Conservation (phyloP, 108 stramenopile genomes). For the Schizochytrium sp. region DNA sequence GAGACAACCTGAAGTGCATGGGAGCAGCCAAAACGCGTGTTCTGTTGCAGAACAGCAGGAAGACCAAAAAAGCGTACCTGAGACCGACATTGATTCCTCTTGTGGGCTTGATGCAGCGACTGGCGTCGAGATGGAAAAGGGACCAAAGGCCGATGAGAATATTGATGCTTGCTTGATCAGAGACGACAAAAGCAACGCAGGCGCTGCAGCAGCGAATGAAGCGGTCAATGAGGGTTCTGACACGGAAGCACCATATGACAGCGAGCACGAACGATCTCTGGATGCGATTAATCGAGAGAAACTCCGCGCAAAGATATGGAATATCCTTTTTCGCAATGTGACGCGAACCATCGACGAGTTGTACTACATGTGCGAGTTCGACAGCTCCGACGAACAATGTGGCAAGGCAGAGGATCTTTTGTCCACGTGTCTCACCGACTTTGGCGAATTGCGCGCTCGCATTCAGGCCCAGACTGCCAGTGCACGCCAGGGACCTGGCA, state of each 20-base stretch:
- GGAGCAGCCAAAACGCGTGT: too few species aligned
- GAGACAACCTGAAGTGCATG: too few species aligned
- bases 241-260: neutral
- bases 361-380: conserved; percentile 19
- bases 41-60: too few species aligned
- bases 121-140: too few species aligned
- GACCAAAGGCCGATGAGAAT: too few species aligned
- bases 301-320: neutral
- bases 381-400: neutral
- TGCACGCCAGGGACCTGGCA: neutral
- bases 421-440: neutral
- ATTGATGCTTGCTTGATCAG: too few species aligned
- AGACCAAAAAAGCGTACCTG: too few species aligned
- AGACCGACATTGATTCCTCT: too few species aligned
- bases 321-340: neutral
- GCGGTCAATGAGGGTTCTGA: neutral
- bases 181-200: too few species aligned
- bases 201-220: neutral
- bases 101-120: too few species aligned
- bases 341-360: neutral
- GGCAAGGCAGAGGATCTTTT: neutral
- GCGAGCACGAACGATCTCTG: neutral
- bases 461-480: neutral
- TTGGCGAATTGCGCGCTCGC: neutral
- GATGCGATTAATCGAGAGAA: neutral